phyloP scores from a whole-genome alignment of 202 grass and related monocot species.

The Zoysia matrella region DNA sequence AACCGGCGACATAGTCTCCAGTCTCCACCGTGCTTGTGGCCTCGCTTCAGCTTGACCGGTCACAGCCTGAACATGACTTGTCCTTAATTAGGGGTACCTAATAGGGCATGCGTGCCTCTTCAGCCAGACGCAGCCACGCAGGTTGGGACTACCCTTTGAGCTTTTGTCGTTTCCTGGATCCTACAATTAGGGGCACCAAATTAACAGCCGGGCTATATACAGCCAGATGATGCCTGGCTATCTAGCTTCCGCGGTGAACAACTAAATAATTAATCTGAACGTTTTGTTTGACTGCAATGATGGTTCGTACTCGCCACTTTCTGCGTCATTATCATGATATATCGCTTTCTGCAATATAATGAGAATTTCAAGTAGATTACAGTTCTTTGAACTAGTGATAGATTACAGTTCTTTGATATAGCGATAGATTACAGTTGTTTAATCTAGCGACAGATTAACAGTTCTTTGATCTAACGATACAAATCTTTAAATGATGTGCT shows the following conservation, averaged over 20 bases:
- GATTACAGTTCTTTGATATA: too few relatives aligned
- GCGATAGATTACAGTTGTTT: too few relatives aligned
- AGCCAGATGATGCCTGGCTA: slow-evolving; percentile 6
- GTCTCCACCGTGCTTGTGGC: background rate
- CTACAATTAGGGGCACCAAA: slow-evolving; percentile 7
- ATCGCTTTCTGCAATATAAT: background rate
- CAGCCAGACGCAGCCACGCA: background rate
- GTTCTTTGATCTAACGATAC: too few relatives aligned
- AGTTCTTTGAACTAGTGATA: too few relatives aligned
- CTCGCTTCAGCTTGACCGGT: slow-evolving; percentile 23
- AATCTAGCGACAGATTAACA: too few relatives aligned
- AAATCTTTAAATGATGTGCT: too few relatives aligned
- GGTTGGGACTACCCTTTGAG: background rate
- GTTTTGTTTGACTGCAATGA: slow-evolving; percentile 30
- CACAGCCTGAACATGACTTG: slow-evolving; percentile 31
- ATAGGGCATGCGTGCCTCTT: slow-evolving; percentile 29
- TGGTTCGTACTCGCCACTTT: background rate
- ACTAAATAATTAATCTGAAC: background rate
- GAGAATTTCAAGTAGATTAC: too few relatives aligned
- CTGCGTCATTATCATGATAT: background rate
- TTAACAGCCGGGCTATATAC: background rate
- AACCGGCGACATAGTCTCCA: background rate
- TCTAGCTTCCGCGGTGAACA: background rate
- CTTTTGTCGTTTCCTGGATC: background rate
- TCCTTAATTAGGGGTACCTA: background rate